Conservation (phyloP, 2,329 filamentous ascomycete species). For the Plectosphaerella cucumerina region DNA sequence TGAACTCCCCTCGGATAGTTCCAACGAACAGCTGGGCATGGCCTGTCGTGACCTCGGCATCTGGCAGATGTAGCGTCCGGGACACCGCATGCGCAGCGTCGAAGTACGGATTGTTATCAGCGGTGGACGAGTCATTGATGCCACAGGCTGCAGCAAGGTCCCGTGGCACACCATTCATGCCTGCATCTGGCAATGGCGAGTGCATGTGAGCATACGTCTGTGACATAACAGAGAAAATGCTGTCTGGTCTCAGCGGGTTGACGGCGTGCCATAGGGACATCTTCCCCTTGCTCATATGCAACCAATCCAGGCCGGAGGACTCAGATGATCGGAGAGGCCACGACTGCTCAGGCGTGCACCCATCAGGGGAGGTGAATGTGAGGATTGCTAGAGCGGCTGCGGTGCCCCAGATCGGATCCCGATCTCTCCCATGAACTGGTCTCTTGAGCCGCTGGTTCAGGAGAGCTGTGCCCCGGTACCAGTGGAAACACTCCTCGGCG, state of each 20-base stretch:
- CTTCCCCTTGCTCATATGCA: constrained; percentile 27
- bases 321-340: constrained; percentile 26
- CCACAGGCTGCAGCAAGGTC: constrained; percentile 18
- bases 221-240: constrained; percentile 28
- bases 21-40: constrained; percentile 27
- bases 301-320: constrained; percentile 26
- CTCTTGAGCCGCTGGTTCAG: constrained; percentile 30
- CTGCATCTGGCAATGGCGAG: constrained; percentile 23
- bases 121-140: constrained; percentile 24
- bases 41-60: constrained; percentile 23
- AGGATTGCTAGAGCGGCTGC: constrained; percentile 36
- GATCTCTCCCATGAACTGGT: constrained; percentile 28
- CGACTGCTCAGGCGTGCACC: constrained; percentile 20
- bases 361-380: constrained; percentile 34
- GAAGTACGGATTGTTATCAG: constrained; percentile 31
- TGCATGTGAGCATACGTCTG: constrained; percentile 29
- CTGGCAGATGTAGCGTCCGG: constrained; percentile 20
- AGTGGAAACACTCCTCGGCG: constrained; percentile 38
- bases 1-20: constrained; percentile 27
- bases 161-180: constrained; percentile 18
- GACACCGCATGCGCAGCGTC: constrained; percentile 30
- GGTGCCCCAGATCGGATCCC: constrained; percentile 42
- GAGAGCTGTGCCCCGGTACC: constrained; percentile 33
- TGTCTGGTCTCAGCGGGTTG: constrained; percentile 28
- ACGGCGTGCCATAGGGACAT: constrained; percentile 29